These are phyloP conservation scores for Fusarium newnesense DNA, from an alignment of 2,329 filamentous ascomycete species.

Conservation along the genomic window DNA sequence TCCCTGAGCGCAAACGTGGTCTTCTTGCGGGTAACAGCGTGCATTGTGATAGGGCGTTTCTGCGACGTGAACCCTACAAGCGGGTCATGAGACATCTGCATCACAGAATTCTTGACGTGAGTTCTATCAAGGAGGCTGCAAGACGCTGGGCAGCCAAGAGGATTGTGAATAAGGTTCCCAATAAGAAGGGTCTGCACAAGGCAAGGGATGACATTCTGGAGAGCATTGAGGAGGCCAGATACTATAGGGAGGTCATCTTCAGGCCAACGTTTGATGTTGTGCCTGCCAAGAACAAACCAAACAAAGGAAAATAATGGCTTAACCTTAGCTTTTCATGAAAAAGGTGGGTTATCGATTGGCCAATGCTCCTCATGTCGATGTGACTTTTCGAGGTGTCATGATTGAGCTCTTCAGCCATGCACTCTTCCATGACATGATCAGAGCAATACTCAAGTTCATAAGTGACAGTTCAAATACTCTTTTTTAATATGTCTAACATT, in stretches of 20 bases:
- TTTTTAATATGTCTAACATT: neutral
- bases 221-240: constrained; percentile 91
- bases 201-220: constrained; percentile 92
- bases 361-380: neutral
- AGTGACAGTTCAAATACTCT: neutral
- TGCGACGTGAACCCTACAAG: constrained; percentile 78
- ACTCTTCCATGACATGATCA: neutral
- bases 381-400: neutral
- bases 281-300: constrained; percentile 40
- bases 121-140: constrained; percentile 89
- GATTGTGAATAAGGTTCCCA: constrained; percentile 68
- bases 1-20: constrained; percentile 73
- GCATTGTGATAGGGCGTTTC: constrained; percentile 87
- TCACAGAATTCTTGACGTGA: constrained; percentile 93
- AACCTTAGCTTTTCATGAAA: neutral
- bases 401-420: constrained; percentile 10
- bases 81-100: constrained; percentile 81
- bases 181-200: constrained; percentile 81
- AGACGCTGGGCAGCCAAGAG: constrained; percentile 74
- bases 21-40: constrained; percentile 93
- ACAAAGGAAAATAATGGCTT: constrained; percentile 12
- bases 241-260: constrained; percentile 81
- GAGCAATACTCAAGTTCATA: neutral
- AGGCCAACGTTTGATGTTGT: constrained; percentile 44
- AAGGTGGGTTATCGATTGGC: constrained; percentile 1